These are phyloP conservation scores for Fusarium pseudonygamai DNA, from an alignment of 2,329 filamentous ascomycete genomes.

Conservation along the genomic window DNA sequence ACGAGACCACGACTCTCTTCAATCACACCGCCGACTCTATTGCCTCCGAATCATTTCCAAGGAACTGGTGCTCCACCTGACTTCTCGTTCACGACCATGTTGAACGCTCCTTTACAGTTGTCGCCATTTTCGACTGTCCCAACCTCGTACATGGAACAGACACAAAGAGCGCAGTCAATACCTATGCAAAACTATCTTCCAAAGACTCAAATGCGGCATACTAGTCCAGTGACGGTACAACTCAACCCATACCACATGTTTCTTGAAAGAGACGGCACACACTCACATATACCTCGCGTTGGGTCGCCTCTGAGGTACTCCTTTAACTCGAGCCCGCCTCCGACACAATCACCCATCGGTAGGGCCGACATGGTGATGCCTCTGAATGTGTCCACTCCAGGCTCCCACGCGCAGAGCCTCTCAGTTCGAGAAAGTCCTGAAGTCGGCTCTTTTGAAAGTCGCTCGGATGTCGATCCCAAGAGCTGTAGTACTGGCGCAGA, in stretches of 20 bases:
- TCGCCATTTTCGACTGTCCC: neutral
- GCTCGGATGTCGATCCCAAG: neutral
- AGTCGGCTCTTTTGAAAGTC: neutral
- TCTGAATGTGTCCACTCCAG: neutral
- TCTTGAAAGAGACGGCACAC: slow-evolving; percentile 11
- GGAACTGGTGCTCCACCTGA: neutral
- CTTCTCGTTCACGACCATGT: slow-evolving; percentile 24
- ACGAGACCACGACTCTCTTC: slow-evolving; percentile 42
- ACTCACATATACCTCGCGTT: slow-evolving; percentile 37
- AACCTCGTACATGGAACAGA: neutral
- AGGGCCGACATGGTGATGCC: neutral
- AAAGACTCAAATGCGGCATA: neutral
- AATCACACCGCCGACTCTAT: slow-evolving; percentile 25
- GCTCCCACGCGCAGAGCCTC: neutral
- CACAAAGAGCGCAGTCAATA: slow-evolving; percentile 25
- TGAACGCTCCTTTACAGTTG: slow-evolving; percentile 12
- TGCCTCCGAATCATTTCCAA: neutral
- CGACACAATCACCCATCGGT: neutral
- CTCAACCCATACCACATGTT: slow-evolving; percentile 41
- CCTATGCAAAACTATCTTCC: neutral
- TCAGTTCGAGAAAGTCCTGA: neutral
- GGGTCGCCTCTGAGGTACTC: slow-evolving; percentile 43
- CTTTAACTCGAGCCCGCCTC: slow-evolving; percentile 10
- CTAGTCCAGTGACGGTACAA: slow-evolving; percentile 5
- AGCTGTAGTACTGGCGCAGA: neutral